Percentiles rank a stretch among this genome's conserved stretches.
phyloP scores from a whole-genome alignment of 257 asterid genomes.

The Petunia secreta region DNA sequence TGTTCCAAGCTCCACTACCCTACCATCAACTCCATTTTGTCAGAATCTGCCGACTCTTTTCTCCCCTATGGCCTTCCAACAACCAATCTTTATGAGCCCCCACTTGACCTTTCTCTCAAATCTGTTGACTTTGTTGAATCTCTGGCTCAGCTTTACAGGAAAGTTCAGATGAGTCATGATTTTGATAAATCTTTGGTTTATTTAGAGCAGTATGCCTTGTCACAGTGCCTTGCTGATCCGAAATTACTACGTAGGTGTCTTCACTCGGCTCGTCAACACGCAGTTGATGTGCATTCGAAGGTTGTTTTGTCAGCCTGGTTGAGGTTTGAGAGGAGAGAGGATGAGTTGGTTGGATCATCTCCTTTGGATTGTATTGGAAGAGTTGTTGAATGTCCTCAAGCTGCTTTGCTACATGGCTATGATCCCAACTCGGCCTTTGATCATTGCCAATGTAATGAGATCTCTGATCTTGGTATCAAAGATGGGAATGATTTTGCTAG shows the following conservation, averaged over 20 bases:
- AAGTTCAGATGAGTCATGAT: conserved; percentile 28
- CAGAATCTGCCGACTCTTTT: conserved; percentile 39
- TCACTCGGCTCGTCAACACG: conserved; percentile 53
- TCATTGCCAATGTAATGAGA: conserved; percentile 43
- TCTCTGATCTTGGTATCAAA: conserved; percentile 25
- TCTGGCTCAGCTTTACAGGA: conserved; percentile 42
- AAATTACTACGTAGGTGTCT: conserved; percentile 54
- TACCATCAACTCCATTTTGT: conserved; percentile 49
- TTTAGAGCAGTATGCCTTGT: conserved; percentile 47
- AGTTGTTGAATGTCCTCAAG: conserved; percentile 52
- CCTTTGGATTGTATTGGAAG: conserved; percentile 61
- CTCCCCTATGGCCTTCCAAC: conserved; percentile 55
- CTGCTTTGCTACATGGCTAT: conserved; percentile 46
- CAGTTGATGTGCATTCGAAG: conserved; percentile 54
- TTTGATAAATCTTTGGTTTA: conserved; percentile 39
- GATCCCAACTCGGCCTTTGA: conserved; percentile 46
- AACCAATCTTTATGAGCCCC: conserved; percentile 46
- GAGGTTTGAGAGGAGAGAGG: conserved; percentile 67
- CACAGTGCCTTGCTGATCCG: conserved; percentile 52
- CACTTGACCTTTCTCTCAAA: conserved; percentile 46
- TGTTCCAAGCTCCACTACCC: conserved; percentile 33
- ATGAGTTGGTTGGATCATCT: conserved; percentile 49
- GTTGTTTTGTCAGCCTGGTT: conserved; percentile 63
- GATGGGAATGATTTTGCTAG: conserved; percentile 21
- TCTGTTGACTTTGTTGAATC: conserved; percentile 54